Evolutionary conservation across 768 basidiomycete species (phyloP).

Genomic region (Collybiopsis luxurians): DNA sequence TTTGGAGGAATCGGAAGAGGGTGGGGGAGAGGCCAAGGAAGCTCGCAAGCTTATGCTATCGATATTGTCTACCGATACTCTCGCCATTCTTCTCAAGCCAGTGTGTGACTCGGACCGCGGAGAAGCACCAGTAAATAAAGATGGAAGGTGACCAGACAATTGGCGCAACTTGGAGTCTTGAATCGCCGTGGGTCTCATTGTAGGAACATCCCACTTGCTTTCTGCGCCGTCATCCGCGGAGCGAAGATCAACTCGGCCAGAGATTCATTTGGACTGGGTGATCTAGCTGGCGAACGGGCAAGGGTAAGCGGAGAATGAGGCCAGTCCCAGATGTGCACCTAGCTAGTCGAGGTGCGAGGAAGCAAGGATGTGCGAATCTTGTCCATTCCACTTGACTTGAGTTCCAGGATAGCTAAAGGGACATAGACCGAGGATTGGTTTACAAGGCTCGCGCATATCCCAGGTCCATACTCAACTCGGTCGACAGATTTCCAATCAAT

Average conservation of each 20-base stretch:
- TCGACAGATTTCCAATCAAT: conserved; percentile 95
- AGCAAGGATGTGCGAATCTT: conserved; percentile 82
- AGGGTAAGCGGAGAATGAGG: no score
- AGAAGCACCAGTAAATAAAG: background rate
- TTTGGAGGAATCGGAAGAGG: background rate
- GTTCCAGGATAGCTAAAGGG: conserved; percentile 70
- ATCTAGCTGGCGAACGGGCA: no score
- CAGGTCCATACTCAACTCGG: conserved; percentile 89
- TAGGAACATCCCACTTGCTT: conserved; percentile 5
- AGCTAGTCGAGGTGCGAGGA: conserved; percentile 85
- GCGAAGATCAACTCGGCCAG: conserved; percentile 4
- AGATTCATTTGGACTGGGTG: conserved; percentile 3
- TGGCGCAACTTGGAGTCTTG: background rate
- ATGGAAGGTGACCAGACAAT: background rate
- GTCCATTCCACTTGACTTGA: conserved; percentile 96
- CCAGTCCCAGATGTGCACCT: conserved; percentile 93
- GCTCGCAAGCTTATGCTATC: background rate
- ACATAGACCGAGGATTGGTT: conserved; percentile 70
- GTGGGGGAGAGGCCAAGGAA: background rate
- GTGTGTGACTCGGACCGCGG: background rate
- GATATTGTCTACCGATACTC: conserved; percentile 1
- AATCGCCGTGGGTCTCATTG: background rate
- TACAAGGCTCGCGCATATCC: conserved; percentile 75
- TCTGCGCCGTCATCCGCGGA: background rate
- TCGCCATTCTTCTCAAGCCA: background rate